Evolutionary conservation across 129 eudicot species (phyloP), one percentile per base, ranked within the genome.

Genomic region (Glebionis coronaria): DNA sequence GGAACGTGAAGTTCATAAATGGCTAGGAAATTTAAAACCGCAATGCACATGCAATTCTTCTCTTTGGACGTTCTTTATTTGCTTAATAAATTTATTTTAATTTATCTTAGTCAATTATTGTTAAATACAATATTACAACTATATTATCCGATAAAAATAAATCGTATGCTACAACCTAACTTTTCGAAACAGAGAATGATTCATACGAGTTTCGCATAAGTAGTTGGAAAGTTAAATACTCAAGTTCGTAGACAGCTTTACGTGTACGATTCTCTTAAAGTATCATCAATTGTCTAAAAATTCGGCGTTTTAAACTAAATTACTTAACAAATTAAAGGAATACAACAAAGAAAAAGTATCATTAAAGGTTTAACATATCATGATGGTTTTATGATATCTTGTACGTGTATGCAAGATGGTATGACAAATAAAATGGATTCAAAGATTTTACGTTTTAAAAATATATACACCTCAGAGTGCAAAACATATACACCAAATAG

Each of bases 1-100:
- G 54, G 74, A 78, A 78, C 78, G 82, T 78, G 82, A 67, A 67
- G 64, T 73, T 72, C 82, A 67, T 78, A 78, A 78, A 78, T 78
- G 66, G 78, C 53, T 78, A 71, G 51, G 82, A 67, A 73, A 72
- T 52, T 42, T 72, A 51, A 72, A 72, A 73, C 74, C 66, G 46
- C 75, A 76, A 68, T 73, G 82, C 82, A 78, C 82, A 78, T 78
- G 82, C 78, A 73, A 52, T 56, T 68, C 68, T 75, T 75, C 70
- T 75, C 64, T 75, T 75, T 68, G n/a, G 79, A 76, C 75, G 74
- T 68, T 76, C 65, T 68, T 46, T 18, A 60, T 42, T 52, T 60
- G 23, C 50, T 40, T 51, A 25, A 40, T 73, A n/a, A n/a, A 27
- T 52, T 68, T 40, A 49, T 66, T 50, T 66, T 50, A 49, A 2